Base-by-base conservation (phyloP, 1,139 yeast species). In the Suhomyces maxii region DNA sequence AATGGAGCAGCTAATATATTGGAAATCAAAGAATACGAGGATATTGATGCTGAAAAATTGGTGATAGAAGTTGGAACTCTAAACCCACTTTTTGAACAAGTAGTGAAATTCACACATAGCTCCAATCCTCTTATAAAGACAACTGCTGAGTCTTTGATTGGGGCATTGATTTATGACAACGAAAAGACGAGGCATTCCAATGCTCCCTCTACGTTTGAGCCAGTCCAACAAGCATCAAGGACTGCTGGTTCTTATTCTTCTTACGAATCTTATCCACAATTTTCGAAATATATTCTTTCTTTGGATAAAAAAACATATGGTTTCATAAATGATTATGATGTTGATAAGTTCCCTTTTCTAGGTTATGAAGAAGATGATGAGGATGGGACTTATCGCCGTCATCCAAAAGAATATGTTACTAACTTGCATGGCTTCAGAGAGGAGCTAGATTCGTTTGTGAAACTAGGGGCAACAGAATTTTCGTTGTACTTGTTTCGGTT, bases 81-180 rank as follows among this genome's bases (percentile, higher is more conserved):
- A 55, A 56, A 63, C 48, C 41, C 42, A 34, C 57, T 13, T 8
- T 46, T 60, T 38, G 41, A 42, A 1, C 25, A 34, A 13, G 48
- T 65, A 12, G 31, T 55, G 5, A 41, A 45, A 7, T 50, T 46
- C 33, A 31, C 51, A 41, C 2, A 49, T 45, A 18, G 44, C 52
- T 37, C 73, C 9, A 3, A 53, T 18, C 23, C 23, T 3, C 23
- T 55, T 12, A 53, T 63, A 1, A 54, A 56, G 10, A 63, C 66
- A 3, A 66, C 71, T 43, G 67, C 72, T 34, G 79, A 76, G 39
- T 55, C 70, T 2, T 57, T 71, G 9, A 43, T 73, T 11, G 80
- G 80, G 2, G 75, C 67, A 3, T 55, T 76, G 31, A 51, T 71
- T 2, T 49, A 59, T 48, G 65, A 63, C 38, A 56, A 53, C 33